phyloP scores from a whole-genome alignment of 306 rosid genomes.

The Castanea crenata region DNA sequence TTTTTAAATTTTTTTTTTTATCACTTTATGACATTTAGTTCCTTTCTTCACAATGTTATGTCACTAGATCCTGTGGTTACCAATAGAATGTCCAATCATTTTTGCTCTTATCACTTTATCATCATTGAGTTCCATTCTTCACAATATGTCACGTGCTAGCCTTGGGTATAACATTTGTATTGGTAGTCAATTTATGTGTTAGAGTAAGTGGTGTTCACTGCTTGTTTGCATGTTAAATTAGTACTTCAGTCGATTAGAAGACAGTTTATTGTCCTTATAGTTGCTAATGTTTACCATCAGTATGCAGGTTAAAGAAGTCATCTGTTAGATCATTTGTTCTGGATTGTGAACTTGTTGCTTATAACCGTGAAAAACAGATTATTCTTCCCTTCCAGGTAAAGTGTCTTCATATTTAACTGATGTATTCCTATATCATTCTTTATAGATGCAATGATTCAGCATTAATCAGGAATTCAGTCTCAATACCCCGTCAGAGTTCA shows the following conservation, averaged over 20 bases:
- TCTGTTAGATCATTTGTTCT: constrained; percentile 75
- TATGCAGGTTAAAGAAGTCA: constrained; percentile 79
- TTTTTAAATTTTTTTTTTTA: background rate
- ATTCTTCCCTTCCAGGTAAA: constrained; percentile 89
- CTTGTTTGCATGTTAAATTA: background rate
- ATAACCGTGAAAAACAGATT: constrained; percentile 56
- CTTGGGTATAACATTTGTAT: background rate
- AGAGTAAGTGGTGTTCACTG: background rate
- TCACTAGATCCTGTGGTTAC: background rate
- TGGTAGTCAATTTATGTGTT: background rate
- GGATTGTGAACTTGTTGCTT: constrained; percentile 95
- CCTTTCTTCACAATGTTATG: background rate
- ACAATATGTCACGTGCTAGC: background rate
- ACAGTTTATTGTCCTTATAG: background rate
- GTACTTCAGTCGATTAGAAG: background rate
- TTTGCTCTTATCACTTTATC: background rate
- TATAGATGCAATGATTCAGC: background rate
- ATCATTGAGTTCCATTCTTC: background rate
- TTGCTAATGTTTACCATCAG: constrained; percentile 38
- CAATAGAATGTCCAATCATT: background rate
- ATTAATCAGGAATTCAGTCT: background rate
- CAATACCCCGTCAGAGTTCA: background rate
- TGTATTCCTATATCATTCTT: background rate
- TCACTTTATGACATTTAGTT: background rate
- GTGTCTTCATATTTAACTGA: constrained; percentile 7